These are phyloP conservation scores for Euphorbia lathyris DNA, from an alignment of 345 rosid species.

Conservation along the genomic window DNA sequence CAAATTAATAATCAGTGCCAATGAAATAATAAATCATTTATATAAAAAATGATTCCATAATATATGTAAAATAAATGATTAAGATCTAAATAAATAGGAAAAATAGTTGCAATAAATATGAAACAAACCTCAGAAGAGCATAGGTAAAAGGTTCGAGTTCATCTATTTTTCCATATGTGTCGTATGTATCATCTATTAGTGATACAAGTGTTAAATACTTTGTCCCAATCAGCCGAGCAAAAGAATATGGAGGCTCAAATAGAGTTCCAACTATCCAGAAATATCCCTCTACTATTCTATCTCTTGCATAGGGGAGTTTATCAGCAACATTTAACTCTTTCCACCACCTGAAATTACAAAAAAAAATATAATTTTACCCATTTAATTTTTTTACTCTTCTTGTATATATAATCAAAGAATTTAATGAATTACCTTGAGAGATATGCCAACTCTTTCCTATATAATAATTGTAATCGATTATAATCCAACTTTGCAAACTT, in stretches of 20 bases:
- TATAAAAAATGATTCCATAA: too few relatives aligned
- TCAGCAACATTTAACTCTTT: background rate
- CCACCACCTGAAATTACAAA: conserved; percentile 3
- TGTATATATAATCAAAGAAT: too few relatives aligned
- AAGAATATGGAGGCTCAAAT: background rate
- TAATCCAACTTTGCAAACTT: conserved; percentile 6
- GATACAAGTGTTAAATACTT: background rate
- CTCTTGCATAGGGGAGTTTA: background rate
- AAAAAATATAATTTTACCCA: too few relatives aligned
- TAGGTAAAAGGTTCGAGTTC: background rate
- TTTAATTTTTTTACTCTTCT: too few relatives aligned
- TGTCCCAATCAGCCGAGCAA: background rate
- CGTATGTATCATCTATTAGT: conserved; percentile 9
- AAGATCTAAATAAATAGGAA: too few relatives aligned
- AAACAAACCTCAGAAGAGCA: conserved; percentile 1
- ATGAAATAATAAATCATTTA: too few relatives aligned
- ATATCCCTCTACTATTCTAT: background rate
- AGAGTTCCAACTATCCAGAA: background rate
- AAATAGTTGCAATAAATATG: too few relatives aligned
- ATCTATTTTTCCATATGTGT: conserved; percentile 7
- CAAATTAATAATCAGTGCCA: too few relatives aligned
- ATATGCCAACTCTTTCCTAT: background rate
- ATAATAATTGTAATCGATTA: background rate
- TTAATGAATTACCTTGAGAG: background rate
- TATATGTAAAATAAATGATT: too few relatives aligned